A percentile compares a stretch with the other conserved stretches of the same genome.
Evolutionary conservation across 345 rosid genomes (phyloP).

Genomic region (Eucalyptus cloeziana): DNA sequence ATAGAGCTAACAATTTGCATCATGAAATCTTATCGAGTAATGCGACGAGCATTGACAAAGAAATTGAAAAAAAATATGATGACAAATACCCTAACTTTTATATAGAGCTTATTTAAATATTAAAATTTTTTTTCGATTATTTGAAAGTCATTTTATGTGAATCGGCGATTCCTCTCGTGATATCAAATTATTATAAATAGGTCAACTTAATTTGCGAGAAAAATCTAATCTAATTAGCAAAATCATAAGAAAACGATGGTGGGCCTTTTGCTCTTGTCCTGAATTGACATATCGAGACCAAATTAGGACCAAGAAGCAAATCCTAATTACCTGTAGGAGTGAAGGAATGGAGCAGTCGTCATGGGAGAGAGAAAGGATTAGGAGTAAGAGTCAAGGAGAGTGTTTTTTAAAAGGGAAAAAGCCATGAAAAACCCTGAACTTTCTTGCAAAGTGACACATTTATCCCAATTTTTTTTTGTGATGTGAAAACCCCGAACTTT

Average conservation of each 20-base stretch:
- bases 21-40: neutral
- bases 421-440: too few relatives aligned
- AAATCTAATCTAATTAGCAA: neutral
- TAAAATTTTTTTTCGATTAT: neutral
- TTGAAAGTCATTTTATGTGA: neutral
- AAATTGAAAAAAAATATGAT: neutral
- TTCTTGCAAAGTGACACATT: too few relatives aligned
- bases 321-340: neutral
- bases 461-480: too few relatives aligned
- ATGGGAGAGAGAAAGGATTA: too few relatives aligned
- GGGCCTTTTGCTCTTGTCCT: neutral
- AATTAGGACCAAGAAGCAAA: neutral
- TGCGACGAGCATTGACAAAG: neutral
- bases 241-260: neutral
- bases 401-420: too few relatives aligned
- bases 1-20: neutral
- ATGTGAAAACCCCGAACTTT: too few relatives aligned
- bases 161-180: rapidly evolving
- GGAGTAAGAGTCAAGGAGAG: too few relatives aligned
- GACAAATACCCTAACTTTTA: neutral
- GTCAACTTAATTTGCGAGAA: neutral
- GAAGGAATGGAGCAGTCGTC: too few relatives aligned
- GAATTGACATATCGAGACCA: neutral
- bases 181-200: neutral
- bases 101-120: rapidly evolving